phyloP scores from a whole-genome alignment of 108 stramenopile genomes.

The Asterionellopsis glacialis region DNA sequence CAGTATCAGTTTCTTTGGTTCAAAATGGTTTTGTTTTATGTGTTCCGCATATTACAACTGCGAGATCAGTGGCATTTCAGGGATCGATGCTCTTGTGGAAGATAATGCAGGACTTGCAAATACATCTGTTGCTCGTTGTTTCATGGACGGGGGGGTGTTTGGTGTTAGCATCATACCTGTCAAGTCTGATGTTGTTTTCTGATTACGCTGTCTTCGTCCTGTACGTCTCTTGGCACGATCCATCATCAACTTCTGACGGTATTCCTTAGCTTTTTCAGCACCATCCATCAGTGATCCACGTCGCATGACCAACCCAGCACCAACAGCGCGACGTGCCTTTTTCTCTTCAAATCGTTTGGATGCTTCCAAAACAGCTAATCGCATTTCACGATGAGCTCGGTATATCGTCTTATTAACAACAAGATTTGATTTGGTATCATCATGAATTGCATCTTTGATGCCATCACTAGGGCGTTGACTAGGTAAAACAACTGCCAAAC shows the following conservation, averaged over 20 bases:
- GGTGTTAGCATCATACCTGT: too few relatives aligned
- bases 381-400: constrained; percentile 41
- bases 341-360: constrained; percentile 56
- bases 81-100: too few relatives aligned
- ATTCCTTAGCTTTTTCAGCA: too few relatives aligned
- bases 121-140: too few relatives aligned
- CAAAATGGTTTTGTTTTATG: too few relatives aligned
- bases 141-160: too few relatives aligned
- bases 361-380: constrained; percentile 51
- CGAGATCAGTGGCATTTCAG: too few relatives aligned
- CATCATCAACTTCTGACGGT: too few relatives aligned
- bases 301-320: constrained; percentile 14
- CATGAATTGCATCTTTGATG: constrained; percentile 46
- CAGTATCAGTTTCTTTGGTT: too few relatives aligned
- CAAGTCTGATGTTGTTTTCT: not conserved
- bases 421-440: constrained; percentile 46
- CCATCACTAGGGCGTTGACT: constrained; percentile 25
- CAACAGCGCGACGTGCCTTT: constrained; percentile 12
- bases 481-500: not conserved
- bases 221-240: not conserved
- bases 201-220: not conserved
- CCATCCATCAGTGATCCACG: constrained; percentile 6
- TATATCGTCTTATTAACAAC: constrained; percentile 14
- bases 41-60: too few relatives aligned
- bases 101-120: too few relatives aligned